These are phyloP conservation scores for Pseudocercospora crystallina DNA, from an alignment of 2,329 filamentous ascomycete genomes.

Conservation along the genomic window DNA sequence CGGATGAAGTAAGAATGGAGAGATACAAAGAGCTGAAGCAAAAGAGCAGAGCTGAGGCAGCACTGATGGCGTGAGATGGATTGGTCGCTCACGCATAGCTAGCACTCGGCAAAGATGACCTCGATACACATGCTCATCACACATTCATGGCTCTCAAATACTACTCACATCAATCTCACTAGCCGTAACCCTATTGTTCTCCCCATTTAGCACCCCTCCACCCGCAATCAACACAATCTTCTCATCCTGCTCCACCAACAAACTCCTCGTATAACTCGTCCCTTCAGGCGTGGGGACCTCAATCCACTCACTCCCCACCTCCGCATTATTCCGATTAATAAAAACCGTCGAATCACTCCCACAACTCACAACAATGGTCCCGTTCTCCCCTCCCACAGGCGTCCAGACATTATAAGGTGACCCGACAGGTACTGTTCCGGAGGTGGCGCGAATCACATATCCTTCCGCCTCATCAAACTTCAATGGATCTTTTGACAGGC, in stretches of 20 bases:
- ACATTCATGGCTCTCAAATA: too few species aligned
- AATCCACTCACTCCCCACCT: slow-evolving; percentile 4
- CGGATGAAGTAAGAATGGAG: too few species aligned
- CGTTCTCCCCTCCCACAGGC: slow-evolving; percentile 45
- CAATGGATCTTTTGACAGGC: slow-evolving; percentile 49
- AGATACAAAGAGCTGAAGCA: too few species aligned
- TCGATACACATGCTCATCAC: too few species aligned
- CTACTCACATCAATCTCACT: slow-evolving; percentile 1
- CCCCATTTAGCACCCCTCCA: background rate
- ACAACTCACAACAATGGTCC: slow-evolving; percentile 51
- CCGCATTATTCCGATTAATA: background rate
- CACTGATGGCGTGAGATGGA: too few species aligned
- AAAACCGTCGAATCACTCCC: slow-evolving; percentile 29
- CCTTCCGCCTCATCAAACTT: slow-evolving; percentile 46
- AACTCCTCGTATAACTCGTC: slow-evolving; percentile 1
- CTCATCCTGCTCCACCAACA: slow-evolving; percentile 1
- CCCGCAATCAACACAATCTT: background rate
- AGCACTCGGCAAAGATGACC: too few species aligned
- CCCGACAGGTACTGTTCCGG: slow-evolving; percentile 47
- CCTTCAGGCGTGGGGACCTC: slow-evolving; percentile 1
- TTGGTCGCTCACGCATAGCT: too few species aligned
- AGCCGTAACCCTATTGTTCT: background rate
- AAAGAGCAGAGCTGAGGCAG: too few species aligned
- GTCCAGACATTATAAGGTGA: slow-evolving; percentile 57
- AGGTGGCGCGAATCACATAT: slow-evolving; percentile 44